Base-by-base conservation (phyloP, 2,329 filamentous ascomycete genomes). In the Penicillium rolfsii region DNA sequence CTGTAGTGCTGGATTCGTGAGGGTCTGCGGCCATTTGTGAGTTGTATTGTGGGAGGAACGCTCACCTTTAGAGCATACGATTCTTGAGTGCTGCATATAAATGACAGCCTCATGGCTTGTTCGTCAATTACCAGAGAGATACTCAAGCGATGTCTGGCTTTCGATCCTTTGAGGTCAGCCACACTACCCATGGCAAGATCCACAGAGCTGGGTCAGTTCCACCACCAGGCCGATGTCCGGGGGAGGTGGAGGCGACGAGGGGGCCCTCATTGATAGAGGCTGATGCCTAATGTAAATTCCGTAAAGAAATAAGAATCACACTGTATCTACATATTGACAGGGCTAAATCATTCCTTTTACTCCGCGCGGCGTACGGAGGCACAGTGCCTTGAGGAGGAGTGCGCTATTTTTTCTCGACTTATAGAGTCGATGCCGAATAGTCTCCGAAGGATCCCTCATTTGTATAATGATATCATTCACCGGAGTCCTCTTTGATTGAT, bases 221-320 rank as follows among this genome's bases (percentile, higher is more conserved):
- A 52, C n/a, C 26, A 33, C 24, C 36, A 45, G 35, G 19, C 19
- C 46, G 36, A 8, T 52, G 36, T 40, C 46, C 41, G 46, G 55
- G 35, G 36, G 33, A 50, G 46, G 35, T 46, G 49, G 49, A 57
- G 33, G 43, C n/a, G 24, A 48, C 28, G 33, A 26, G 33, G 45
- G 24, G 45, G 24, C 1, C 16, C 12, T n/a, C 45, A 28, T 14
- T 48, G 26, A 48, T 48, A n/a, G 11, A 26, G n/a, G 26, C 45
- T 28, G 45, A 49, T 49, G 11, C n/a, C n/a, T 16, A 49, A 22
- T 5, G 12, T 24, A 33, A 33, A 14, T 16, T 40, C 33, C 9
- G 12, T 24, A 33, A 33, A 14, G 6, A 24, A 22, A 41, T 19
- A 16, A 33, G 8, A 26, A 16, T 5, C 4, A 33, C 30, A 16